Percentiles rank a stretch among this genome's conserved stretches.
Evolutionary conservation across 2,329 filamentous ascomycete species (phyloP).

Genomic region (Ceratocystis colombiana): DNA sequence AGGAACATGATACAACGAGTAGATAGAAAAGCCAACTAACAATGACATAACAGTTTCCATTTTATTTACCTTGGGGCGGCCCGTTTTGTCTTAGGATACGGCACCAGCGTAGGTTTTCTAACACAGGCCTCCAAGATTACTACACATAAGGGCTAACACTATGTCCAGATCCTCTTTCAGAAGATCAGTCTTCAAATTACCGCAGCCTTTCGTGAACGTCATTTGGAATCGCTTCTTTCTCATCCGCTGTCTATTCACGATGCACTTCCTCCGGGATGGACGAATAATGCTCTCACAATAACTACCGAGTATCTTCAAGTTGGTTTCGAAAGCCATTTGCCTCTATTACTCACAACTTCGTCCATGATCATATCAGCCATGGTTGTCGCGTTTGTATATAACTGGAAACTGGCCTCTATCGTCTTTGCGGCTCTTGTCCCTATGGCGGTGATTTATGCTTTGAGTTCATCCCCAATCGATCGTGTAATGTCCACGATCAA

Average conservation of each 20-base stretch:
- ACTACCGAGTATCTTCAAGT: conserved; percentile 45
- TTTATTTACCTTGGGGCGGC: conserved; percentile 32
- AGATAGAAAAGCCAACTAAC: not conserved
- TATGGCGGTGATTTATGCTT: conserved; percentile 31
- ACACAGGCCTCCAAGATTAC: not conserved
- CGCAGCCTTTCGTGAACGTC: conserved; percentile 40
- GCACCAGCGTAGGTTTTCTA: conserved; percentile 30
- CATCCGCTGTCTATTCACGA: conserved; percentile 43
- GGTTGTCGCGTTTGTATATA: conserved; percentile 43
- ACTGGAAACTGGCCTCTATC: conserved; percentile 44
- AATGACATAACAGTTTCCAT: conserved; percentile 16
- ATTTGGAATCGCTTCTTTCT: conserved; percentile 40
- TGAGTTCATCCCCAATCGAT: conserved; percentile 32
- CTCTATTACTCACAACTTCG: conserved; percentile 36
- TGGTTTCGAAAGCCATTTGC: conserved; percentile 45
- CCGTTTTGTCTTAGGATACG: conserved; percentile 32
- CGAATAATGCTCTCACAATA: conserved; percentile 44
- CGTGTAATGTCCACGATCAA: conserved; percentile 32
- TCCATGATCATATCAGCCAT: conserved; percentile 38
- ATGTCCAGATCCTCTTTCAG: conserved; percentile 2
- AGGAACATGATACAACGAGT: not conserved
- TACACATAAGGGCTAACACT: not conserved
- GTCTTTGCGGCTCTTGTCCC: conserved; percentile 39
- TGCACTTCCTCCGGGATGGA: conserved; percentile 40
- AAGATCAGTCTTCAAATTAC: conserved; percentile 38